These are phyloP conservation scores for Lignosus rhinocerotis DNA, from an alignment of 1,284 basidiomycete species.

Conservation along the genomic window DNA sequence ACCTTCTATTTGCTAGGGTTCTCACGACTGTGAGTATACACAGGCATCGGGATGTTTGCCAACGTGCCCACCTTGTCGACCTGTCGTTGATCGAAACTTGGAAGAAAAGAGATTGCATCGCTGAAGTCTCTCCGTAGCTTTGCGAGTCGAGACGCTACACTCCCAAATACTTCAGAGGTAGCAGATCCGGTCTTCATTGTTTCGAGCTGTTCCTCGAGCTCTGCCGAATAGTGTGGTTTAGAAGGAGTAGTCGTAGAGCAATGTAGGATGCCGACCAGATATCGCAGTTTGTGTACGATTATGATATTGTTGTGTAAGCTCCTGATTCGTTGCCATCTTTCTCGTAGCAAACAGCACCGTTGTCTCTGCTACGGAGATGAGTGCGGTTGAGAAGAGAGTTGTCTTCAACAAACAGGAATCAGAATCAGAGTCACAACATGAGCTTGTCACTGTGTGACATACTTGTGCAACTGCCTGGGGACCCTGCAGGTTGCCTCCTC, in stretches of 20 bases:
- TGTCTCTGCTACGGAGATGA: background rate
- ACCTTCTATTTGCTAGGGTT: slow-evolving; percentile 59
- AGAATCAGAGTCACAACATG: background rate
- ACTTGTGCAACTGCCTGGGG: slow-evolving; percentile 4
- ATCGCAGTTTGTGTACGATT: slow-evolving; percentile 46
- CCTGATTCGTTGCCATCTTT: slow-evolving; percentile 30
- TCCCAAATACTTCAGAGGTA: slow-evolving; percentile 22
- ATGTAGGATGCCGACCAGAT: slow-evolving; percentile 41
- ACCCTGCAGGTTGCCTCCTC: slow-evolving; percentile 17
- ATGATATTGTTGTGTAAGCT: slow-evolving; percentile 48
- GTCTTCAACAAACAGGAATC: background rate
- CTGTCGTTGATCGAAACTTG: slow-evolving; percentile 73
- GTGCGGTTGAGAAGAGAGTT: background rate
- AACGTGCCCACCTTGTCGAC: slow-evolving; percentile 59
- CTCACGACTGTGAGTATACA: background rate
- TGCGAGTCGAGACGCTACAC: slow-evolving; percentile 34
- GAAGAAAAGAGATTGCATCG: slow-evolving; percentile 62
- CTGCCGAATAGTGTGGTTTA: slow-evolving; percentile 32
- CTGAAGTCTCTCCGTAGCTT: slow-evolving; percentile 59
- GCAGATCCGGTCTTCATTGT: slow-evolving; percentile 13
- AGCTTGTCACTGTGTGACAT: slow-evolving; percentile 12
- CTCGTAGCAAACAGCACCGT: background rate
- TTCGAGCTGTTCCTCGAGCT: slow-evolving; percentile 41
- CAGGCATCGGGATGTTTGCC: background rate
- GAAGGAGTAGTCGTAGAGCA: slow-evolving; percentile 7